Base-by-base conservation (phyloP, 2,329 filamentous ascomycete genomes). In the Sporothrix curviconia region DNA sequence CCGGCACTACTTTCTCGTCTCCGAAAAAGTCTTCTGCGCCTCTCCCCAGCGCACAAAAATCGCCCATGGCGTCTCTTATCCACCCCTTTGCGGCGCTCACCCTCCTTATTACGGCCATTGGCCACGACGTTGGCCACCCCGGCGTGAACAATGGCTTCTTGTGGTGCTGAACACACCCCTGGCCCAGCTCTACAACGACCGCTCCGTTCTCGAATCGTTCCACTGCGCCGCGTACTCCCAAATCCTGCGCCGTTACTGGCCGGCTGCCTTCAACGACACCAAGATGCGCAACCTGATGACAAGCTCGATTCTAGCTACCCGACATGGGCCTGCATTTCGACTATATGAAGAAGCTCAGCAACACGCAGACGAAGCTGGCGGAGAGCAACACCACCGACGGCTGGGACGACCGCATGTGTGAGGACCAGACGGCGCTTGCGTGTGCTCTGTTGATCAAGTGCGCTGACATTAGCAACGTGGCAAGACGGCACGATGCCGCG, bases 251-350 rank as follows among this genome's bases (percentile, higher is more conserved):
- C 84, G 91, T 50, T 86, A 97, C 70, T 99, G 94, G 94, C 90
- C 92, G 0, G 78, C 82, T 3, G 87, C 87, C 2, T 95, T 95
- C 64, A 80, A 86, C 62, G 86, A 94, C 65, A 79, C 80, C 47
- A 85, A 85, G 58, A 89, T 97, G 80, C 85, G 92, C 56, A 88
- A 86, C 64, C 76, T 96, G 7, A 94, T 97, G 86, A 97, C 96
- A 66, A 96, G 90, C 70, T 94, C 90, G n/a, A 97, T 99, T 59
- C 76, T 99, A 24, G 90, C 94, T 3, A 99, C 94, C n/a, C 0
- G 94, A 99, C 67, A 99, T 99, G 94, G 91, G 91, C 7, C 74
- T 96, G 7, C 94, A 99, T 72, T 95, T 95, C 66, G 91, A 95
- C 66, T 99, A 96, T 71, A 97, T 97, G 91, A 86, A 86, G 67